Evolutionary conservation across 2,329 filamentous ascomycete genomes (phyloP).

Genomic region (Rachicladosporium sp.): DNA sequence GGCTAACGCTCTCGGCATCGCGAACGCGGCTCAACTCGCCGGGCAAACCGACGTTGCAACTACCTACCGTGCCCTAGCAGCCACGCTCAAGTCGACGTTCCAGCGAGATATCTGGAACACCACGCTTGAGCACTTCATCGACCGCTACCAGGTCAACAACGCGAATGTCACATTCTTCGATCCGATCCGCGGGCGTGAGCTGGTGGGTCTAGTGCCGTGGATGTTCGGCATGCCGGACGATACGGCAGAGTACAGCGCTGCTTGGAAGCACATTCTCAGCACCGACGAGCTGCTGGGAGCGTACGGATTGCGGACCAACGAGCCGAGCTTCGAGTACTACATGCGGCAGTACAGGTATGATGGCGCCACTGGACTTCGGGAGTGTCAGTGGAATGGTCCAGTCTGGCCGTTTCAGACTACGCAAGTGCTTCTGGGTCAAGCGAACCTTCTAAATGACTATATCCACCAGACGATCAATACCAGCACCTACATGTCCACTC

Average conservation of each 20-base stretch:
- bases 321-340: conserved; percentile 34
- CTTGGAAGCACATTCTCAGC: conserved; percentile 28
- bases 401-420: conserved; percentile 35
- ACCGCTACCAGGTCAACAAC: conserved; percentile 29
- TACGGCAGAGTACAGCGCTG: conserved; percentile 23
- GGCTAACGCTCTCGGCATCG: conserved; percentile 32
- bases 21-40: conserved; percentile 26
- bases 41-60: conserved; percentile 12
- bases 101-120: conserved; percentile 33
- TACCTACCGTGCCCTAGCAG: conserved; percentile 17
- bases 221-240: conserved; percentile 31
- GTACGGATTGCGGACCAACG: conserved; percentile 30
- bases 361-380: conserved; percentile 20
- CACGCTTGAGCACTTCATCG: conserved; percentile 33
- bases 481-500: conserved; percentile 25
- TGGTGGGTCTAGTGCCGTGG: conserved; percentile 34
- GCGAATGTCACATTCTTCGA: conserved; percentile 28
- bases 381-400: conserved; percentile 36
- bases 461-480: conserved; percentile 17
- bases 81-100: conserved; percentile 25
- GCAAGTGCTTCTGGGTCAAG: conserved; percentile 28
- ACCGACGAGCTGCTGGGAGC: conserved; percentile 23
- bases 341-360: conserved; percentile 32
- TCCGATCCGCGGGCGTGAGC: conserved; percentile 31
- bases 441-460: conserved; percentile 34